Percentiles rank a stretch among this genome's conserved stretches.
These are phyloP conservation scores for Cenchrus purpureus DNA, from an alignment of 176 grass and related monocot species.

Conservation along the genomic window DNA sequence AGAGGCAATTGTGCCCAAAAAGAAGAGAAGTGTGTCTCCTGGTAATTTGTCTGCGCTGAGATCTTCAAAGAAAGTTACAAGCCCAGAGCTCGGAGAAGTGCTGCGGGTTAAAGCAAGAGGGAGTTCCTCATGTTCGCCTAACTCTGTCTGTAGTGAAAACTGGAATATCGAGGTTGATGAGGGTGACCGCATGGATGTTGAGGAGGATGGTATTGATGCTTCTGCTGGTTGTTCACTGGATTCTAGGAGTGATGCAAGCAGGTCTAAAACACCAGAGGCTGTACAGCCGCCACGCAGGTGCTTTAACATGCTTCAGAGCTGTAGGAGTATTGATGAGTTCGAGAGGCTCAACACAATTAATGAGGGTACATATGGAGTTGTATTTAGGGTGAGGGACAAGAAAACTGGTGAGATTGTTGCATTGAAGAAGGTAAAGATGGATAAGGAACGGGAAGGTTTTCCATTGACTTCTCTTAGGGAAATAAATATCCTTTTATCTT, in stretches of 20 bases:
- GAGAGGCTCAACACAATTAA: conserved; percentile 90
- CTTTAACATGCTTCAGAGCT: conserved; percentile 90
- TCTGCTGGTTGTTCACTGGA: conserved; percentile 24
- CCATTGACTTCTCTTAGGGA: conserved; percentile 90
- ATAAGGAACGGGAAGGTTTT: conserved; percentile 87
- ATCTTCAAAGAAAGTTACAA: conserved; percentile 40
- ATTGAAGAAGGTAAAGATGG: conserved; percentile 95
- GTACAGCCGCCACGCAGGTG: conserved; percentile 45
- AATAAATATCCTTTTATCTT: conserved; percentile 93
- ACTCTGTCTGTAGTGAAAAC: conserved; percentile 45
- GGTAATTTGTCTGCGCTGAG: conserved; percentile 29
- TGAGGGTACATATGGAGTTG: conserved; percentile 95
- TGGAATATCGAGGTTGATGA: conserved; percentile 33
- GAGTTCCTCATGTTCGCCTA: conserved; percentile 49
- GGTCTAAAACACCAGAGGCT: conserved; percentile 57
- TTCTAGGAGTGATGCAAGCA: conserved; percentile 33
- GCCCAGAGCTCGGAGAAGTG: conserved; percentile 56
- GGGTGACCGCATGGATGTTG: conserved; percentile 49
- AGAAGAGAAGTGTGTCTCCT: conserved; percentile 49
- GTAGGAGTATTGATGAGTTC: conserved; percentile 93
- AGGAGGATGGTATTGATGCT: conserved; percentile 35
- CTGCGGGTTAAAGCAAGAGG: conserved; percentile 40
- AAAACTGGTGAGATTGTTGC: conserved; percentile 92
- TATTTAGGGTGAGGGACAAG: conserved; percentile 89
- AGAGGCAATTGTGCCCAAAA: conserved; percentile 38